Base-by-base conservation (phyloP, 1,139 yeast genomes). In the Kodamaea derodonti region DNA sequence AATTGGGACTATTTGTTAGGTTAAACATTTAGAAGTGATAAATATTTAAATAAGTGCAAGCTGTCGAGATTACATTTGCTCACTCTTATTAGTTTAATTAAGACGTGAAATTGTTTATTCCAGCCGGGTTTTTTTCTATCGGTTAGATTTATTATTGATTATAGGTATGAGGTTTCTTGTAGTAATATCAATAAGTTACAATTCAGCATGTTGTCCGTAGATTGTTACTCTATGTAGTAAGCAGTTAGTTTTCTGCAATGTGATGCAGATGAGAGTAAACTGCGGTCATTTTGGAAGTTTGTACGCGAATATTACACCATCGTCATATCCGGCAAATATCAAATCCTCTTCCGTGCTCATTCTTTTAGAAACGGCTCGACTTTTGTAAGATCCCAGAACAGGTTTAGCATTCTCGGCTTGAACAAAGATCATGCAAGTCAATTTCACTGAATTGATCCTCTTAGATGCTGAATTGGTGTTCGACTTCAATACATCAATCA, bases 251-350 rank as follows among this genome's bases (percentile, higher is more conserved):
- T 20, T 20, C 23, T 9, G 11, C 11, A 20, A 20, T 8, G 23
- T 20, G 8, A 20, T 20, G 23, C 11, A 8, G 11, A 20, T 20
- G 8, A 20, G 23, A 20, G 10, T 20, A 20, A 11, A 8, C 23
- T 20, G 11, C 11, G 10, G 11, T 20, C 23, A 20, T 9, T 20
- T 20, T n/a, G n/a, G n/a, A 23, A 36, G 13, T 29, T 32, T 18
- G 24, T 40, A 46, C 4, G 43, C 46, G 8, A 42, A 27, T 1
- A 47, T 40, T 11, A 44, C 24, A 8, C 75, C 75, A 47, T 69
- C 73, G 29, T 57, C 62, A 42, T 60, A 70, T 0, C 72, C 74
- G 1, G 55, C 55, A 22, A 60, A 48, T n/a, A 63, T 38, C 25
- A 55, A 38, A 5, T 44, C 33, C 3, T 15, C 25, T 14, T 29